Percentiles rank a stretch among this genome's conserved stretches.
Conservation (phyloP, 805 yeast species). For the Starmerella tilneyi region DNA sequence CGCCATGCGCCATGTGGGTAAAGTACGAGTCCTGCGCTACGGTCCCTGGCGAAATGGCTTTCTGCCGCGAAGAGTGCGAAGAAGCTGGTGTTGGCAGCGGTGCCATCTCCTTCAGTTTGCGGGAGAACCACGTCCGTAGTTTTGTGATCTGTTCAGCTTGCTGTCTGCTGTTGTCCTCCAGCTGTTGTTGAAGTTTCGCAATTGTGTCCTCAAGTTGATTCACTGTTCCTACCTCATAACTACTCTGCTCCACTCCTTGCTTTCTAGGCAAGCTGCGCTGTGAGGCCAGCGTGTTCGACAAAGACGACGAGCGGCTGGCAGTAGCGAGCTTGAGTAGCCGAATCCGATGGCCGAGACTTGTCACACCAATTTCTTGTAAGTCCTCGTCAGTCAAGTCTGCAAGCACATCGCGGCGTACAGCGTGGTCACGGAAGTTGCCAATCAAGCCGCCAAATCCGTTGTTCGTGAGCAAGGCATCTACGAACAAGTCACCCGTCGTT, state of each 20-base stretch:
- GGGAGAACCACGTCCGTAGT: constrained; percentile 52
- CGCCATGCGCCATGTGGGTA: not conserved
- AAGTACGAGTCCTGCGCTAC: not conserved
- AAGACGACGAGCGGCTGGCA: not conserved
- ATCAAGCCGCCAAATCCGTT: constrained; percentile 22
- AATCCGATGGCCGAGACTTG: constrained; percentile 46
- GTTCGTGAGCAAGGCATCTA: constrained; percentile 7
- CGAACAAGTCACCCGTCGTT: not conserved
- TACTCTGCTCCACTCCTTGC: too few species aligned
- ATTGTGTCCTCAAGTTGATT: not conserved
- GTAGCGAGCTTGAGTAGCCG: constrained; percentile 48
- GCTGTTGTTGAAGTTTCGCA: constrained; percentile 23
- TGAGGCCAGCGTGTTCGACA: not conserved
- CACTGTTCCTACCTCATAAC: not conserved
- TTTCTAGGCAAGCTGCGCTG: too few species aligned
- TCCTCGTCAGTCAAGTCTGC: constrained; percentile 61
- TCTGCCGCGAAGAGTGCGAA: not conserved
- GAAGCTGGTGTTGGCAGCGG: constrained; percentile 53
- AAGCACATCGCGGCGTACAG: constrained; percentile 62
- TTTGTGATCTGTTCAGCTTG: constrained; percentile 46
- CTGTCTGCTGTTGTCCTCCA: constrained; percentile 31
- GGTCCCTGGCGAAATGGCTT: not conserved
- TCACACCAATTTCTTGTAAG: constrained; percentile 61
- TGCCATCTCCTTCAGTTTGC: constrained; percentile 49
- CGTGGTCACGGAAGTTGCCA: constrained; percentile 41